Evolutionary conservation across 2,329 filamentous ascomycete species (phyloP), one percentile per base, ranked within the genome.

Genomic region (Decorospora gaudefroyi): DNA sequence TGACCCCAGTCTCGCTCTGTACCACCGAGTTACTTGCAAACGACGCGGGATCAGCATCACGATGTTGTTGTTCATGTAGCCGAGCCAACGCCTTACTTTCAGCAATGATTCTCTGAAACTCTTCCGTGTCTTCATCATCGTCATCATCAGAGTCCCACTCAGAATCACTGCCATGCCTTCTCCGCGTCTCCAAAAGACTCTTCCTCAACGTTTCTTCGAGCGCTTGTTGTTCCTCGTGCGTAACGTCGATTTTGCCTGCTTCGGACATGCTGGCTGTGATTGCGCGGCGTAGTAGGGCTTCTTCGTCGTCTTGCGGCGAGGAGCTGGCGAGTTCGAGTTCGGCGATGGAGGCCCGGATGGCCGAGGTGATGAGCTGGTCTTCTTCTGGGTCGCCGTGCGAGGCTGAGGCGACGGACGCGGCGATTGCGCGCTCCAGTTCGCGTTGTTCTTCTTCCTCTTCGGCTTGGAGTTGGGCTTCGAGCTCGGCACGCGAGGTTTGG

Each of bases 351-450:
- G 86, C 83, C 10, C 87, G 78, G 36, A 95, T 86, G 1, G 88
- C 88, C 13, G 81, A 77, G 62, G 90, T 88, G 33, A 95, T 78
- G 46, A 80, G 75, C 15, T 77, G 78, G 59, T 93, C 89, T 65
- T 93, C 86, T 13, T 82, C 77, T 0, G 76, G 63, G 51, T 92
- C 78, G 8, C 88, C 88, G 1, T 74, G 77, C 0, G 87, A 90
- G 0, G 87, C 90, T 61, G 86, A 80, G 6, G 75, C 73, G 1
- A 93, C 85, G 1, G 67, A 70, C 2, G 62, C 76, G 39, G 78
- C 79, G 45, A 93, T 92, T 1, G 88, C 88, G 28, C 79, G 75
- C 63, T 92, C 87, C 28, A 90, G 79, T 43, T 87, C 85, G 2
- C 77, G 76, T 22, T 81, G 76, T n/a, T 80, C 74, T 4, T 64